phyloP scores from a whole-genome alignment of 139 green algal genomes.

The Picochlorum costavermella region DNA sequence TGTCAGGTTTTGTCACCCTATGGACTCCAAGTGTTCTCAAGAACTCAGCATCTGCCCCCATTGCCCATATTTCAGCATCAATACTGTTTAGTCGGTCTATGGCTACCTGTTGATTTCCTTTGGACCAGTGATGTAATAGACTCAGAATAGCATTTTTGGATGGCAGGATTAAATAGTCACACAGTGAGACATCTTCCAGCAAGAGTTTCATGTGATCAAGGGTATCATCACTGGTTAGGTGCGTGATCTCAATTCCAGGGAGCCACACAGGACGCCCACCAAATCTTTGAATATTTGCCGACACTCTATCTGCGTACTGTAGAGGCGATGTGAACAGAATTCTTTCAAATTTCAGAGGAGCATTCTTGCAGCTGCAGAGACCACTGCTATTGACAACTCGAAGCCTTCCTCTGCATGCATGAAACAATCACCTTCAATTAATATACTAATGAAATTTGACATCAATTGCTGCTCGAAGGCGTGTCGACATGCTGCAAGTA shows the following conservation, averaged over 20 bases:
- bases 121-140: conserved; percentile 24
- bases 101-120: conserved; percentile 18
- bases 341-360: conserved; percentile 28
- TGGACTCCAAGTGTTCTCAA: background rate
- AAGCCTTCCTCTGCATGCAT: background rate
- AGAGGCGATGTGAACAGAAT: conserved; percentile 48
- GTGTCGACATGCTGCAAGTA: background rate
- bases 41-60: background rate
- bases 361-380: background rate
- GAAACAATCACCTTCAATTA: background rate
- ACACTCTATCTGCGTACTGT: conserved; percentile 58
- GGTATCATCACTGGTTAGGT: conserved; percentile 24
- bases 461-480: background rate
- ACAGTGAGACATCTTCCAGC: conserved; percentile 10
- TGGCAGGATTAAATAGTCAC: conserved; percentile 53
- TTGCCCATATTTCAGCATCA: background rate
- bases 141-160: conserved; percentile 55
- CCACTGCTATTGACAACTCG: background rate
- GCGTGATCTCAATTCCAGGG: conserved; percentile 42
- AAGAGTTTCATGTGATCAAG: conserved; percentile 11
- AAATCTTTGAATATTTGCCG: conserved; percentile 31
- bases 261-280: conserved; percentile 50
- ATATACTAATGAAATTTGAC: background rate
- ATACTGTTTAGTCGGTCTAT: conserved; percentile 19
- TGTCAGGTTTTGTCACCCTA: background rate